Base-by-base conservation (phyloP, 192 early-diverging fungal species). In the Gamsiella multidivaricata region DNA sequence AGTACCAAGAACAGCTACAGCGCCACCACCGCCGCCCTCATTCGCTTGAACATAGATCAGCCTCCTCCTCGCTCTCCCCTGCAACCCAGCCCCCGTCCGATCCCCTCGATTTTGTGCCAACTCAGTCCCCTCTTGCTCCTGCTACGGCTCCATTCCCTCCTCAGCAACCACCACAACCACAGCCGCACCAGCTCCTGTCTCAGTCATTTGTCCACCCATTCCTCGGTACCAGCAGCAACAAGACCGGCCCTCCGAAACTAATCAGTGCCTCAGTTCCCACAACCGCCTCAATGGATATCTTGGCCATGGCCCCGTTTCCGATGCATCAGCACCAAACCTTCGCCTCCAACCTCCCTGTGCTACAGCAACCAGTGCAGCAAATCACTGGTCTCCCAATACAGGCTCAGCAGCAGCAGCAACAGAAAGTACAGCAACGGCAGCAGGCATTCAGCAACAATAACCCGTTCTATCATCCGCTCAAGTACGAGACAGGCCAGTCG, bases 261-360 rank as follows among this genome's bases (percentile, higher is more conserved):
- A 22, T 78, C 31, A 49, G 47, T 39, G 43, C 61, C 3, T 49
- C 65, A 42, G 54, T 56, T 34, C 54, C 60, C 22, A 69, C 52
- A 17, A 69, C 61, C 15, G 52, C 65, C 15, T 57, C 74, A 17
- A 78, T 78, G 74, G 66, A 78, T 63, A 50, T 78, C 65, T 32
- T 69, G 60, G 58, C 72, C 43, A 61, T 62, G 32, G 46, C 60
- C 1, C 65, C 74, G 0, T 65, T 65, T 41, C 65, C 74, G 15
- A 37, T 78, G 28, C 54, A 63, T n/a, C 54, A 61, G 11, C 60
- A 69, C 26, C 36, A 42, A 18, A 28, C 59, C 20, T 42, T 69
- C n/a, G 31, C 65, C 37, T 54, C 60, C 12, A 69, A 33, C 22
- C 6, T 61, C 12, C 23, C 64, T 12, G 26, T 61, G 3, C 45